Conservation (phyloP, 805 yeast genomes). For the Teunomyces barrocoloradensis region DNA sequence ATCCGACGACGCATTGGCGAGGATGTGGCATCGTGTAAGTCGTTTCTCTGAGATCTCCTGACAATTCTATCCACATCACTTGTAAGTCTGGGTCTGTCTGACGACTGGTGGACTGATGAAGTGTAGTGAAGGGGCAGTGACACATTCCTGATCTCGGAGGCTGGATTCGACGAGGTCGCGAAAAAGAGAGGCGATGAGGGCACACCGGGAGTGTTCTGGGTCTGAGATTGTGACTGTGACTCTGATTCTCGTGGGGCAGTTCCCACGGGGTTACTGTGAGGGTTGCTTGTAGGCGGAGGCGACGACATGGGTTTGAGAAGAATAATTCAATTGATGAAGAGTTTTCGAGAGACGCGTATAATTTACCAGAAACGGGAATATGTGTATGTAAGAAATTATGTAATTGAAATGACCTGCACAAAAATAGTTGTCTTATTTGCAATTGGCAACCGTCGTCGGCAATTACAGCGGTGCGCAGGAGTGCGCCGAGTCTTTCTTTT, state of each 20-base stretch:
- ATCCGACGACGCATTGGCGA: conserved; percentile 67
- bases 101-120: conserved; percentile 38
- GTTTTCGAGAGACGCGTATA: conserved; percentile 21
- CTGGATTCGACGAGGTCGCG: conserved; percentile 44
- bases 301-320: conserved; percentile 8
- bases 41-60: conserved; percentile 67
- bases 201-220: conserved; percentile 33
- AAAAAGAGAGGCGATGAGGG: conserved; percentile 60
- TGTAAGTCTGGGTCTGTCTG: conserved; percentile 34
- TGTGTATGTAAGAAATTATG: background rate
- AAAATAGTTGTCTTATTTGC: too few species aligned
- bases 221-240: conserved; percentile 36
- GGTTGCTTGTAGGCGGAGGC: conserved; percentile 33
- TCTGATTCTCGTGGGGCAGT: conserved; percentile 32
- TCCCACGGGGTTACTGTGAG: conserved; percentile 27
- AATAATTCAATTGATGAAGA: background rate
- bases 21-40: conserved; percentile 67
- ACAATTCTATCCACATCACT: conserved; percentile 44
- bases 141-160: conserved; percentile 35
- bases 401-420: background rate
- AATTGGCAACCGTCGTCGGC: too few species aligned
- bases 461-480: too few species aligned
- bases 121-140: conserved; percentile 54
- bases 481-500: too few species aligned
- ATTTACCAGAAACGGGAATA: conserved; percentile 6